Evolutionary conservation across 2,329 filamentous ascomycete genomes (phyloP), one percentile per base, ranked within the genome.

Genomic region (Phaeophleospora eucalypticola): DNA sequence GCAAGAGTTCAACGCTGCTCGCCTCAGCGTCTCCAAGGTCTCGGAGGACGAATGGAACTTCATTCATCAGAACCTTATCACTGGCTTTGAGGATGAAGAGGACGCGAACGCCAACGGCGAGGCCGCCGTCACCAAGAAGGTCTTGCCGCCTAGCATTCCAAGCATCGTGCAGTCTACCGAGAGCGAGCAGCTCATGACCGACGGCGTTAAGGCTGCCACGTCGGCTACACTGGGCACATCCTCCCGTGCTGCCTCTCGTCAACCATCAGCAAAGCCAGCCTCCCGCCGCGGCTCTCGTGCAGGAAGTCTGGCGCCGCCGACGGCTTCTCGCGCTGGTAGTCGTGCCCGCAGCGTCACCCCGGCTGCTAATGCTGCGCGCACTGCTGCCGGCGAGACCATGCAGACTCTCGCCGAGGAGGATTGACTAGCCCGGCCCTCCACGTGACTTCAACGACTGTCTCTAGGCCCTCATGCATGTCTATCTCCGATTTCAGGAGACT

Each of bases 1-100:
- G 81, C 87, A 95, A 69, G 78, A 93, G 69, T 73, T 96, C 51
- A 91, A 83, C 61, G 82, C 89, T 69, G 78, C 81, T n/a, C 78
- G 91, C 33, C 68, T 96, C 43, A 95, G 89, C 63, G 90, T 97
- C 19, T 83, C 79, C 58, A 81, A 76, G 52, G 85, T 90, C 6
- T 76, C 73, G 40, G 68, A 67, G 10, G 68, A 68, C 0, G 85
- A 90, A 66, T 90, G 85, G 82, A 68, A 78, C 27, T 79, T 79
- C 53, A 71, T 89, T 45, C 71, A 80, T 37, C 63, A 69, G 34
- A 50, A 59, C 33, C 48, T 65, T 16, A 56, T 63, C 29, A 58
- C 59, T 21, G 56, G 46, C 14, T 56, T 54, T 21, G 57, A 58
- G 15, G 56, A 57, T 3, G 58, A 58, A 10, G 43, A 41, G 17